Base-by-base conservation (phyloP, 148 eudicot genomes). In the Fallopia convolvulus region DNA sequence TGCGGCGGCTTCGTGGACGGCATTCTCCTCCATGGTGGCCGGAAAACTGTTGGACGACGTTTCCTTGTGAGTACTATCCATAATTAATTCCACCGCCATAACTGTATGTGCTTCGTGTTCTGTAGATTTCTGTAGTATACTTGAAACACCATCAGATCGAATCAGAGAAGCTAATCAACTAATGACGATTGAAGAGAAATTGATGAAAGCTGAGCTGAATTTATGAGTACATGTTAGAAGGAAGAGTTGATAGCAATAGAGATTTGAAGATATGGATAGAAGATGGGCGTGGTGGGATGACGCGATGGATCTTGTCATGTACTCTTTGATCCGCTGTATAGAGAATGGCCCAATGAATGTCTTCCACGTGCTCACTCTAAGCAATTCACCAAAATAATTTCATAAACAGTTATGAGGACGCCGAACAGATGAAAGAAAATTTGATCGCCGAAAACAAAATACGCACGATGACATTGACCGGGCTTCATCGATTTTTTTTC, bases 11-110 rank as follows among this genome's bases (percentile, higher is more conserved):
- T 90, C 90, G 50, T 85, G 80, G 0, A 85, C 91, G 8, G 90
- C 88, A 18, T n/a, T 78, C 15, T 85, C 88, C 17, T 88, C 87
- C 75, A 77, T 78, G n/a, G 78, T 77, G 2, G 85, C 44, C 1
- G 80, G 49, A 40, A 8, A 17, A 68, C 6, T 4, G 39, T 61
- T 13, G 36, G 33, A 23, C 0, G 58, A 21, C 49, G 78, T 42
- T 70, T 58, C 17, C 5, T 76, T 85, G 79, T 75, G 77, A 71
- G 23, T 15, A 17, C 53, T 39, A 15, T 42, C 72, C 14, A 79
- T 79, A 83, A 90, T 88, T 17, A 88, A 61, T 65, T 90, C 89
- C 2, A 90, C 80, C 4, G 91, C 93, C 93, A 90, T 90, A 8
- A 5, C 46, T 68, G 33, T n/a, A n/a, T n/a, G n/a, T 3, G 36